phyloP scores from a whole-genome alignment of 2,329 filamentous ascomycete species.

The Alternaria sp. region DNA sequence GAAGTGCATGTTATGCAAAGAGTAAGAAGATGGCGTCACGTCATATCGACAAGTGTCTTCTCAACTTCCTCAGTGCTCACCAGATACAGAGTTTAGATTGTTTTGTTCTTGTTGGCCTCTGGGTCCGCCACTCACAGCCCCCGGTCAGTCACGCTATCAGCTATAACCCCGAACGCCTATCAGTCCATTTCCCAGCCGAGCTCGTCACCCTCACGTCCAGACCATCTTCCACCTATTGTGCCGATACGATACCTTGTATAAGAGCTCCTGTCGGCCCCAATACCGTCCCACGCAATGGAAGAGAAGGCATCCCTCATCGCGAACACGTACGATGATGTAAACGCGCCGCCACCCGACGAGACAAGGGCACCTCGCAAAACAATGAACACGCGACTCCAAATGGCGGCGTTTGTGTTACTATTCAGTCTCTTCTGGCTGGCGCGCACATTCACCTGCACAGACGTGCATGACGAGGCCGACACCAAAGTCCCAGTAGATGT shows the following conservation, averaged over 20 bases:
- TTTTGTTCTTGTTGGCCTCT: neutral
- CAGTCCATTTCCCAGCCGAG: conserved; percentile 23
- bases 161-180: conserved; percentile 18
- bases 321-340: conserved; percentile 23
- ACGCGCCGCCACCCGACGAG: conserved; percentile 15
- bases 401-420: conserved; percentile 37
- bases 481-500: conserved; percentile 79
- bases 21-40: neutral
- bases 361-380: conserved; percentile 23
- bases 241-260: conserved; percentile 4
- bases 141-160: conserved; percentile 22
- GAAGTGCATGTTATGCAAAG: neutral
- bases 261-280: conserved; percentile 3
- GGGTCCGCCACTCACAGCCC: neutral
- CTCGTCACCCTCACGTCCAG: neutral
- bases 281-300: conserved; percentile 34
- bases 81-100: conserved; percentile 4
- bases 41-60: neutral
- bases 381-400: conserved; percentile 35
- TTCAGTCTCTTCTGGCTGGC: conserved; percentile 47
- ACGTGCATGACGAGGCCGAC: conserved; percentile 34
- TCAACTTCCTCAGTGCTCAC: neutral
- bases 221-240: neutral
- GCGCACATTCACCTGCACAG: conserved; percentile 37
- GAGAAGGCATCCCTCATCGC: conserved; percentile 45